A percentile compares a stretch with the other conserved stretches of the same genome.
phyloP scores from a whole-genome alignment of 306 rosid species.

The Argentina anserina region DNA sequence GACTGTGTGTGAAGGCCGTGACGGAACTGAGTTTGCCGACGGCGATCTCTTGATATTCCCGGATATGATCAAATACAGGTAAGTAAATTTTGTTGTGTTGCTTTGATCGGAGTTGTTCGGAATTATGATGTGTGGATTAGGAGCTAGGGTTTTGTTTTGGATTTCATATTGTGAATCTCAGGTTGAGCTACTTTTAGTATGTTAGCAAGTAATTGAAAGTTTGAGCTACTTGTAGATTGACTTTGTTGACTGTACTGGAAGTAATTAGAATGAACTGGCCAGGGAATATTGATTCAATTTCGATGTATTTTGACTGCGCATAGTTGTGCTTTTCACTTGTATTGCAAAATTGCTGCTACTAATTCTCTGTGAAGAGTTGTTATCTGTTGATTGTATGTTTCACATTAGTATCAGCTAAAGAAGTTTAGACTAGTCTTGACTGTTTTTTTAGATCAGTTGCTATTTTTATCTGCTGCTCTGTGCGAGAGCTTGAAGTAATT shows the following conservation, averaged over 20 bases:
- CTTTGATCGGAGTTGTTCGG: neutral
- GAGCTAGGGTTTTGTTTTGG: neutral
- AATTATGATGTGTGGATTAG: neutral
- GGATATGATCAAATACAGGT: conserved; percentile 80
- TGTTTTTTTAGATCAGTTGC: neutral
- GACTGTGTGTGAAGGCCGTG: conserved; percentile 70
- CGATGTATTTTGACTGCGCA: neutral
- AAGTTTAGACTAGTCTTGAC: neutral
- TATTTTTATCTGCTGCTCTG: neutral
- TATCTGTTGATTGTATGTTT: neutral
- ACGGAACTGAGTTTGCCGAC: conserved; percentile 49
- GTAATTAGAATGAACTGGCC: neutral
- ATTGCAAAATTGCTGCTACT: neutral
- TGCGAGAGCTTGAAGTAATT: neutral
- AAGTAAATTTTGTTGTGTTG: neutral
- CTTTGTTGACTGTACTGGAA: neutral
- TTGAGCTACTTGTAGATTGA: neutral
- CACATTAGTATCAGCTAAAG: neutral
- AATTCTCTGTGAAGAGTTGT: neutral
- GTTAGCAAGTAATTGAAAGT: neutral
- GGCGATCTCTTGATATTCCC: conserved; percentile 87
- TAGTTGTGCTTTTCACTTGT: neutral
- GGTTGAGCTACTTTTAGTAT: neutral
- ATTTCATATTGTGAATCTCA: neutral
- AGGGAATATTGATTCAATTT: neutral